Base-by-base conservation (phyloP, 2,329 filamentous ascomycete species). In the Coniella lustricola region DNA sequence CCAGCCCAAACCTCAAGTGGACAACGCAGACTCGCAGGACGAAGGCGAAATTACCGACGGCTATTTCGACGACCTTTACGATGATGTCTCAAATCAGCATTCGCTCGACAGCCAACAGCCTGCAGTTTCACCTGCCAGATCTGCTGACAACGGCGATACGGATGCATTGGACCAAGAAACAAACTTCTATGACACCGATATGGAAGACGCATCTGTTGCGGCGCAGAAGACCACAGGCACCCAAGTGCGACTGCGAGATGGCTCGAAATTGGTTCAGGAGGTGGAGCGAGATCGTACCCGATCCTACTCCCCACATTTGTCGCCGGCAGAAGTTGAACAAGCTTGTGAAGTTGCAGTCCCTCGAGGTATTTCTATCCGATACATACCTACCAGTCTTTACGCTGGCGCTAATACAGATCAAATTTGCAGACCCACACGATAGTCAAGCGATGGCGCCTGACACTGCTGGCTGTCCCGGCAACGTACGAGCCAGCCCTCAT, bases 31-130 rank as follows among this genome's bases (percentile, higher is more conserved):
- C 7, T 57, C 57, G 17, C 53, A 65, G 21, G 87, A 93, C 59
- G 87, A 94, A 58, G 87, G 85, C 14, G 88, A 94, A 62, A 63
- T 93, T 25, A 86, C 81, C 54, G 87, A 91, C 57, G 77, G 74
- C 16, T 81, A 84, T 56, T 72, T 76, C 42, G 76, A 81, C 43
- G 75, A 81, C 56, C 57, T 75, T 2, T 80, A 81, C 52, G 74
- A 78, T 22, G 44, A 53, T 32, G 44, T 35, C 12, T 34, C 42
- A 9, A 42, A 70, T 74, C 9, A 56, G 56, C 40, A 58, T 57
- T 13, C 42, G 10, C 25, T 29, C 51, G 31, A 39, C 21, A 31
- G 29, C 33, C 25, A 50, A 3, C 33, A 33, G 17, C 22, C 34
- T 33, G 32, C 39, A 8, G 18, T 32, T 34, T 35, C 35, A 32